phyloP scores from a whole-genome alignment of 345 rosid species.

The Geranium rotundifolium region DNA sequence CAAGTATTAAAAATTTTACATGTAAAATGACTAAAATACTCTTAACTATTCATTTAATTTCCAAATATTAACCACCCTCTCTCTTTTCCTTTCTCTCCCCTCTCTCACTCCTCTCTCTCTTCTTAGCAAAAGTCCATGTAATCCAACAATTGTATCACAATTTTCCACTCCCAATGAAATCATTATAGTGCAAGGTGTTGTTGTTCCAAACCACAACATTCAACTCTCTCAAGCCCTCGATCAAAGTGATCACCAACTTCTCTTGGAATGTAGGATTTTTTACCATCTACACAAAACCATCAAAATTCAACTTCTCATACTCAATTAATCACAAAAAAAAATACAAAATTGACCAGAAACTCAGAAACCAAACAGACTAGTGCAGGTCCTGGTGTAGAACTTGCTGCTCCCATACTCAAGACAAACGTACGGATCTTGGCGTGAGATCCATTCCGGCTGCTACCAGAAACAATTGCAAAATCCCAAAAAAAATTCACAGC shows the following conservation, averaged over 20 bases:
- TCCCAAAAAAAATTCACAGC: neutral
- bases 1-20: no score
- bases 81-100: no score
- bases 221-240: conserved; percentile 78
- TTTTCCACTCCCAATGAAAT: conserved; percentile 86
- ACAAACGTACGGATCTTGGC: conserved; percentile 20
- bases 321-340: neutral
- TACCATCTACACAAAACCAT: conserved; percentile 52
- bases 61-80: no score
- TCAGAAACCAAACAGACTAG: conserved; percentile 3
- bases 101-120: no score
- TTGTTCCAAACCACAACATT: conserved; percentile 62
- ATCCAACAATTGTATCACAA: no score
- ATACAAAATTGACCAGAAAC: neutral
- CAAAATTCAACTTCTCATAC: neutral
- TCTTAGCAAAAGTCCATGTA: neutral
- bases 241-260: conserved; percentile 57
- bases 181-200: conserved; percentile 50
- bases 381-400: conserved; percentile 17
- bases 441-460: conserved; percentile 16
- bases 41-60: no score
- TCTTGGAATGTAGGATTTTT: conserved; percentile 77
- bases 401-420: conserved; percentile 17
- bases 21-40: no score
- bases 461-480: conserved; percentile 17